These are phyloP conservation scores for Lachnellula occidentalis DNA, from an alignment of 2,329 filamentous ascomycete species.

Conservation along the genomic window DNA sequence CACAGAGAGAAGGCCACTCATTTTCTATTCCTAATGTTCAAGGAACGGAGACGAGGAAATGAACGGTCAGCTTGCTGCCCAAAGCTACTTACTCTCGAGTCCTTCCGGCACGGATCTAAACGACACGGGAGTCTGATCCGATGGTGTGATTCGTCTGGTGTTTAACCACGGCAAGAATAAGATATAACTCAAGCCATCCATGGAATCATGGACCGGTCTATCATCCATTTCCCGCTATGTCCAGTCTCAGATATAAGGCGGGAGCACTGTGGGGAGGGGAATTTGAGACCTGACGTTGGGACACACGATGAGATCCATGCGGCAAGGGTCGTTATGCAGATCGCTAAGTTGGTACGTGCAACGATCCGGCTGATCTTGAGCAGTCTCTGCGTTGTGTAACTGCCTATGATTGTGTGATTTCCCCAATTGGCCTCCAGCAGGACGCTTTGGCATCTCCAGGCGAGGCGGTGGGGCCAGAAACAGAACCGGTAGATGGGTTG, in stretches of 20 bases:
- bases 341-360: slow-evolving; percentile 9
- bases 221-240: not conserved
- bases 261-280: not conserved
- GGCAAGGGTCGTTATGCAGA: slow-evolving; percentile 9
- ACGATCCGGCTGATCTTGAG: slow-evolving; percentile 7
- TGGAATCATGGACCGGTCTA: slow-evolving; percentile 5
- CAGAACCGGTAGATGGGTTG: not conserved
- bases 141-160: slow-evolving; percentile 9
- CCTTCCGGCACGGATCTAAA: slow-evolving; percentile 5
- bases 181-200: slow-evolving; percentile 4
- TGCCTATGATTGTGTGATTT: slow-evolving; percentile 13
- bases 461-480: not conserved
- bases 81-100: slow-evolving; percentile 14
- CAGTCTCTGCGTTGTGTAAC: slow-evolving; percentile 5
- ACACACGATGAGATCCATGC: slow-evolving; percentile 3
- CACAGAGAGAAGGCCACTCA: not conserved
- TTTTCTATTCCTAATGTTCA: not conserved
- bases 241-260: not conserved
- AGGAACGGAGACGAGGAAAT: not conserved
- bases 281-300: slow-evolving; percentile 16
- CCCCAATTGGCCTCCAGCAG: slow-evolving; percentile 7
- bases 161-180: not conserved
- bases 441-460: not conserved
- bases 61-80: slow-evolving; percentile 3
- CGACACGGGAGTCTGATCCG: slow-evolving; percentile 1